These are phyloP conservation scores for Lactuca saligna DNA, from an alignment of 129 eudicot genomes.

Conservation along the genomic window DNA sequence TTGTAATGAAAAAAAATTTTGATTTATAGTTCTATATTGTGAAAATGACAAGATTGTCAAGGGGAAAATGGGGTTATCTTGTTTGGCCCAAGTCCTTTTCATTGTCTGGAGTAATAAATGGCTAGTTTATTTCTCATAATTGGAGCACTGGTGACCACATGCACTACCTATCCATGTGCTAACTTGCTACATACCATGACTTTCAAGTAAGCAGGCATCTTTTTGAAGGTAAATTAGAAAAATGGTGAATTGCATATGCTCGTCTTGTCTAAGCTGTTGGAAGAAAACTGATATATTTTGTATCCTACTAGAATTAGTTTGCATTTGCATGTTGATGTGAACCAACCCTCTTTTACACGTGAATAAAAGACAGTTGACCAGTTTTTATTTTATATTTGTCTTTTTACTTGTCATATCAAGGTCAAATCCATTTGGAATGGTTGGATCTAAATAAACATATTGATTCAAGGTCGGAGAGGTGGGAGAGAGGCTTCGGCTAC, in stretches of 20 bases:
- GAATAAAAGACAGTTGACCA: conserved; percentile 19
- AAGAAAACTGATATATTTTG: background rate
- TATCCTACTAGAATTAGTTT: too few relatives aligned
- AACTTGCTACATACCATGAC: conserved; percentile 3
- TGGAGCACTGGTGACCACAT: conserved; percentile 28
- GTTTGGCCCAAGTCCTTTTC: conserved; percentile 41
- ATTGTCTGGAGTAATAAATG: conserved; percentile 42
- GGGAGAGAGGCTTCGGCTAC: background rate
- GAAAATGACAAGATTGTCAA: conserved; percentile 35
- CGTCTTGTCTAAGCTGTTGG: background rate
- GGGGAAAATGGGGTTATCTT: conserved; percentile 28
- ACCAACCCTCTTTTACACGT: background rate
- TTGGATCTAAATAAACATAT: background rate
- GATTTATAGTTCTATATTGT: background rate
- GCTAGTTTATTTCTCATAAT: conserved; percentile 25
- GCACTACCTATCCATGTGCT: conserved; percentile 31
- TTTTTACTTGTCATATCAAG: conserved; percentile 24
- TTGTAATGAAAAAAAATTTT: conserved; percentile 6
- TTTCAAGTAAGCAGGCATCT: background rate
- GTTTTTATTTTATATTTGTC: conserved; percentile 8
- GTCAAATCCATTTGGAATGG: conserved; percentile 12
- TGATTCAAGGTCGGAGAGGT: background rate
- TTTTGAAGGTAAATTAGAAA: background rate
- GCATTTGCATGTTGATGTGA: background rate
- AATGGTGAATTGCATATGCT: background rate